Percentiles rank a stretch among this genome's conserved stretches.
These are phyloP conservation scores for Eleusine coracana DNA, from an alignment of 176 grass and related monocot species.

Conservation along the genomic window DNA sequence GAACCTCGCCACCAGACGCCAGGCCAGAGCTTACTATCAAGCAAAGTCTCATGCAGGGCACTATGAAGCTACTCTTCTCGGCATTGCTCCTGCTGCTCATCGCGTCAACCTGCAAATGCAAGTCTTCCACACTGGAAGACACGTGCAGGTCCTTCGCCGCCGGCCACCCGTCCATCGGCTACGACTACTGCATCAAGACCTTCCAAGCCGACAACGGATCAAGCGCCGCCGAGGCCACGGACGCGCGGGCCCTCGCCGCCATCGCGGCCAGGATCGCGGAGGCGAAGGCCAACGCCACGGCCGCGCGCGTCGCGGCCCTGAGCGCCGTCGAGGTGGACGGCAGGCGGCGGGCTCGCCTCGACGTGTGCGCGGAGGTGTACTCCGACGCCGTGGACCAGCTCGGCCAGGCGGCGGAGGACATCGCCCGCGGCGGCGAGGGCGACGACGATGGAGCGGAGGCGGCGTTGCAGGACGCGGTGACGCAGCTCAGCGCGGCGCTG, in stretches of 20 bases:
- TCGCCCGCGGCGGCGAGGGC: conserved; percentile 19
- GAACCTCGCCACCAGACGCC: not conserved
- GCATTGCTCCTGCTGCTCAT: conserved; percentile 25
- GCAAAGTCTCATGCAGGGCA: no score
- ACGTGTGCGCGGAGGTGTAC: conserved; percentile 61
- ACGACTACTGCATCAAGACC: conserved; percentile 58
- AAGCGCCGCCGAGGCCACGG: conserved; percentile 29
- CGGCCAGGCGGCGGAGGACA: conserved; percentile 37
- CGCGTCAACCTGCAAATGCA: conserved; percentile 14
- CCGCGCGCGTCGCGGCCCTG: conserved; percentile 42
- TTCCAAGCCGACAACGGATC: conserved; percentile 47
- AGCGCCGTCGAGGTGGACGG: conserved; percentile 45
- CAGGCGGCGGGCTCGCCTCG: conserved; percentile 29
- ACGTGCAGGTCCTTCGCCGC: conserved; percentile 53
- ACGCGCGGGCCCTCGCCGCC: conserved; percentile 43
- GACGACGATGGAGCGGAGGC: not conserved
- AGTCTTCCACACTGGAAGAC: conserved; percentile 41
- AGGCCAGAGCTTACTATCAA: not conserved
- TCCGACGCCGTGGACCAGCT: conserved; percentile 60
- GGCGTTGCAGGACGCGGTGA: conserved; percentile 34
- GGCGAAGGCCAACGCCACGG: conserved; percentile 46
- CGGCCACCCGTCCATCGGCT: conserved; percentile 37
- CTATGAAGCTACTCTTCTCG: conserved; percentile 30
- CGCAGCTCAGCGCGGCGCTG: conserved; percentile 55
- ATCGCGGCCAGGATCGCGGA: conserved; percentile 53